These are phyloP conservation scores for Lactarius hengduanensis DNA, from an alignment of 768 basidiomycete species.

Conservation along the genomic window DNA sequence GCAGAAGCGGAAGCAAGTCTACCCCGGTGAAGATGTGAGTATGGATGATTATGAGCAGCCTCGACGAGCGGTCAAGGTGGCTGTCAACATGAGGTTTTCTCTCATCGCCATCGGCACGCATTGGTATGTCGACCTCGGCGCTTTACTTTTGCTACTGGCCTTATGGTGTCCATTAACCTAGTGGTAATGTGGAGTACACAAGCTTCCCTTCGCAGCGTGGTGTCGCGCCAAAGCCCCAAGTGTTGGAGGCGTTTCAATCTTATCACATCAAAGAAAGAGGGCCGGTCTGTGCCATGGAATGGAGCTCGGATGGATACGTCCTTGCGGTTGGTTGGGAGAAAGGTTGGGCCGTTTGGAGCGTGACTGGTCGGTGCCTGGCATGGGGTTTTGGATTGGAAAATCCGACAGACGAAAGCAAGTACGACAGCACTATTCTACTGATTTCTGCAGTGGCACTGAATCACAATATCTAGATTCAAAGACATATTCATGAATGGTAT, in stretches of 20 bases:
- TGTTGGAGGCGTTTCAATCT: slow-evolving; percentile 59
- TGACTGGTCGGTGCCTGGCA: slow-evolving; percentile 83
- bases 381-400: slow-evolving; percentile 74
- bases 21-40: slow-evolving; percentile 41
- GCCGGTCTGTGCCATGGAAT: slow-evolving; percentile 67
- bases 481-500: slow-evolving; percentile 88
- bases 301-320: slow-evolving; percentile 96
- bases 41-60: slow-evolving; percentile 57
- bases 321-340: slow-evolving; percentile 88
- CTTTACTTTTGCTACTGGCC: slow-evolving; percentile 16
- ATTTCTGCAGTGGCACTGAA: slow-evolving; percentile 22
- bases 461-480: slow-evolving; percentile 48
- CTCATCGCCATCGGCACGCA: slow-evolving; percentile 76
- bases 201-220: slow-evolving; percentile 66
- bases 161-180: slow-evolving; percentile 33
- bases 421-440: slow-evolving; percentile 30
- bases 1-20: slow-evolving; percentile 65
- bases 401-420: slow-evolving; percentile 51
- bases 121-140: slow-evolving; percentile 43
- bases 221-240: slow-evolving; percentile 57
- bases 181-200: slow-evolving; percentile 65
- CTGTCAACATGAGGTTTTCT: slow-evolving; percentile 79
- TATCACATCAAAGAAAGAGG: slow-evolving; percentile 56
- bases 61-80: slow-evolving; percentile 59
- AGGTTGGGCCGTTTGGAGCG: slow-evolving; percentile 90